These are phyloP conservation scores for Citrullus amarus DNA, from an alignment of 306 rosid species.

Conservation along the genomic window DNA sequence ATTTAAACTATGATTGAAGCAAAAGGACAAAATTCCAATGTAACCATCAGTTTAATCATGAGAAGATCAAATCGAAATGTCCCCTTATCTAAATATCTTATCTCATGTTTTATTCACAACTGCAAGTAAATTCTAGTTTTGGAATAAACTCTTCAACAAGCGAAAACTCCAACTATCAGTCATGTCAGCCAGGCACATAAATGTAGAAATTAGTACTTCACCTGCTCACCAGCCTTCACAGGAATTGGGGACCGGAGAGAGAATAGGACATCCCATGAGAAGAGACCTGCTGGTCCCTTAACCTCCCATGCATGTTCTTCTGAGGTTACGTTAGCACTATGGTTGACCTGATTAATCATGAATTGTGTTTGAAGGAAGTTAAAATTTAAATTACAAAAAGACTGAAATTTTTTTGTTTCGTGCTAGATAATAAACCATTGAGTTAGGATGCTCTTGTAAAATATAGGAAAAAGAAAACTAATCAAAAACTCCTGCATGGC, in stretches of 20 bases:
- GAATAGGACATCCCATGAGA: constrained; percentile 81
- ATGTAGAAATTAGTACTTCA: neutral
- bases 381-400: neutral
- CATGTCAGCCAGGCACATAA: neutral
- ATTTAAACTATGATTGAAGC: neutral
- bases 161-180: neutral
- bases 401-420: neutral
- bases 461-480: neutral
- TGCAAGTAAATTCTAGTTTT: neutral
- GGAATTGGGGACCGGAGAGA: constrained; percentile 66
- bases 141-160: neutral
- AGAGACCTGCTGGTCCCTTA: constrained; percentile 86
- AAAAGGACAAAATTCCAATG: neutral
- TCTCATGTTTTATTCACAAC: neutral
- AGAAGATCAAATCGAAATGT: neutral
- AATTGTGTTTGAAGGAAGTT: constrained; percentile 5
- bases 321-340: constrained; percentile 56
- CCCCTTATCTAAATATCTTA: neutral
- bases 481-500: neutral
- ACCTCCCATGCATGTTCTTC: constrained; percentile 76
- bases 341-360: constrained; percentile 56
- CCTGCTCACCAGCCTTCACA: constrained; percentile 92
- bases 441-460: neutral
- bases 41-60: neutral
- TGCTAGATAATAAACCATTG: neutral